Evolutionary conservation across 108 stramenopile genomes (phyloP).

Genomic region (Chaetoceros tenuissimus): DNA sequence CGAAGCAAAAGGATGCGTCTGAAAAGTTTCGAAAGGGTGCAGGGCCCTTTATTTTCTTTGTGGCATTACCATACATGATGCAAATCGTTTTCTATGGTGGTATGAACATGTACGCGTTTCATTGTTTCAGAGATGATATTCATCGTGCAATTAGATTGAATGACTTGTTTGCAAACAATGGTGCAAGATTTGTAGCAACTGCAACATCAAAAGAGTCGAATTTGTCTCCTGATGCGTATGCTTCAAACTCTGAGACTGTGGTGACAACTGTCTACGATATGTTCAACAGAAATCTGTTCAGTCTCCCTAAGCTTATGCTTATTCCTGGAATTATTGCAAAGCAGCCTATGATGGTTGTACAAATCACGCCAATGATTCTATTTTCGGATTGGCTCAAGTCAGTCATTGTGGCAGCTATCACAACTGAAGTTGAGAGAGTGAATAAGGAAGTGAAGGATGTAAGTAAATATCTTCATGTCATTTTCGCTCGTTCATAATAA

Average conservation of each 20-base stretch:
- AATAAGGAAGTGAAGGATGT: constrained; percentile 61
- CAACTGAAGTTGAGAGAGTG: constrained; percentile 51
- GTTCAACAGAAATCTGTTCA: constrained; percentile 84
- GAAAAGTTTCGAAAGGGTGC: constrained; percentile 58
- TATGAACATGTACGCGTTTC: constrained; percentile 70
- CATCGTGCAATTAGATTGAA: constrained; percentile 75
- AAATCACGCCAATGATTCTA: constrained; percentile 77
- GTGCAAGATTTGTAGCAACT: constrained; percentile 48
- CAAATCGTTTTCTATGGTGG: constrained; percentile 77
- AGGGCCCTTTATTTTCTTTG: constrained; percentile 64
- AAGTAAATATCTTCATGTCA: no score
- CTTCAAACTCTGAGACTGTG: constrained; percentile 58
- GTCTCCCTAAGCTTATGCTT: constrained; percentile 69
- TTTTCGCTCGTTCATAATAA: no score
- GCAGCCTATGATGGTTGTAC: constrained; percentile 62
- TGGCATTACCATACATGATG: constrained; percentile 79
- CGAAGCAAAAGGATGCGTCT: constrained; percentile 26
- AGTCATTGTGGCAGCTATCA: constrained; percentile 54
- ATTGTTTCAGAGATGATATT: constrained; percentile 61
- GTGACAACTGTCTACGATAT: constrained; percentile 57
- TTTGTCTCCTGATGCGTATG: constrained; percentile 62
- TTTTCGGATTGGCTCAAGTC: constrained; percentile 66
- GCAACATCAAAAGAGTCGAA: constrained; percentile 47
- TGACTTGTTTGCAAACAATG: constrained; percentile 69
- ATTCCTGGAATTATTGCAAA: constrained; percentile 65